A percentile compares a stretch with the other conserved stretches of the same genome.
Evolutionary conservation across 2,329 filamentous ascomycete genomes (phyloP).

Genomic region (Penicillium sp.): DNA sequence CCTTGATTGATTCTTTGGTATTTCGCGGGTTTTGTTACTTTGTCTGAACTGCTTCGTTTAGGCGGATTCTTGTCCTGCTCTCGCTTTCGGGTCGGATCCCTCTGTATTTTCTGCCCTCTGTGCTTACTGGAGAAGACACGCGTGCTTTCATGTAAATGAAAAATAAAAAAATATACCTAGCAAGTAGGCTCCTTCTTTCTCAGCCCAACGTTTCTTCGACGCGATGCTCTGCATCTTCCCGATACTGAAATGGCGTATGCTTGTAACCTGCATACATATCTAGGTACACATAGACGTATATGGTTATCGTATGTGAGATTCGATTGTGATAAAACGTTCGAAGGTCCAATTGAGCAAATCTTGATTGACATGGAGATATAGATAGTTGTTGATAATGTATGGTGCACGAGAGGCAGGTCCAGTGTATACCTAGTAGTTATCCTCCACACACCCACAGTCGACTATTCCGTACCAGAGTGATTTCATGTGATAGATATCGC

Average conservation of each 20-base stretch:
- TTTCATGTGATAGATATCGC: not conserved
- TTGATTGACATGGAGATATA: not conserved
- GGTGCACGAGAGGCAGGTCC: not conserved
- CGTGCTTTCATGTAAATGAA: constrained; percentile 11
- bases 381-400: not conserved
- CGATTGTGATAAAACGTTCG: not conserved
- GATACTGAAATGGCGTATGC: not conserved
- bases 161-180: constrained; percentile 8
- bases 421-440: not conserved
- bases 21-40: not conserved
- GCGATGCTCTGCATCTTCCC: not conserved
- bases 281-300: not conserved
- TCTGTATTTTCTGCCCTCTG: not conserved
- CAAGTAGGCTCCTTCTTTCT: not conserved
- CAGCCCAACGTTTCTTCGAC: not conserved
- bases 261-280: not conserved
- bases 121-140: not conserved
- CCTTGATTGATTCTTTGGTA: not conserved
- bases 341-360: not conserved
- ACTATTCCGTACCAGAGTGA: not conserved
- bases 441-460: not conserved
- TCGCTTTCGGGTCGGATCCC: not conserved
- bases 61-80: not conserved
- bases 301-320: not conserved
- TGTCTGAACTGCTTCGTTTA: not conserved